Base-by-base conservation (phyloP, 1,139 yeast genomes). In the Pichia sp. region DNA sequence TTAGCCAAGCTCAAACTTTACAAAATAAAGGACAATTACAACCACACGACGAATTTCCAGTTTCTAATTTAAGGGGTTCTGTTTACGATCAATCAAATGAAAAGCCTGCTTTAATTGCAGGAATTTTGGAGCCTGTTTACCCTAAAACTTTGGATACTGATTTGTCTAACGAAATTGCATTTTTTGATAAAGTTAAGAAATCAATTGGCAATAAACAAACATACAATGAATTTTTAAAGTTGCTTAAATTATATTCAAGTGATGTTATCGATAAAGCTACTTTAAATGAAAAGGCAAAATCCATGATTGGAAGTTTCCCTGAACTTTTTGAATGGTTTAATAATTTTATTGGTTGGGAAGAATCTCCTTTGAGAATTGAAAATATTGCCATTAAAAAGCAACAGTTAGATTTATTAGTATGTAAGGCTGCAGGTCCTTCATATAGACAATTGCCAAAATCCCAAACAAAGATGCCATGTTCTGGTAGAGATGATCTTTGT, bases 401-500 rank as follows among this genome's bases (percentile, higher is more conserved):
- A 60, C 89, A 85, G 56, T 71, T 94, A 51, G 97, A 92, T 59
- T 74, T 92, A 49, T 80, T 92, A 30, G 71, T 87, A 55, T 92
- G 97, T 67, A 79, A 82, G 61, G 86, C 90, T 4, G 82, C 80
- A 59, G 98, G 98, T 4, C 97, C 97, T 16, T 86, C 96, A 33
- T 92, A 92, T 64, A 78, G 97, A 59, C 80, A 86, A 57, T 72
- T 94, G 44, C 99, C 99, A 28, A 92, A 92, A 59, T 80, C 94
- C 1, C 97, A 92, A 62, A 87, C 96, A 0, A 86, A 81, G 60
- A 89, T 90, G 96, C 97, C 97, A 22, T 90, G 97, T 60, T 87
- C 96, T 9, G 98, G 98, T 25, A 78, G 98, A 56, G 99, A 94
- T 64, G 97, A 90, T 60, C 87, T 94, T 94, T 94, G 98, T 63